Evolutionary conservation across 345 rosid genomes (phyloP), one percentile per base, ranked within the genome.

Genomic region (Eutrema heterophyllum): DNA sequence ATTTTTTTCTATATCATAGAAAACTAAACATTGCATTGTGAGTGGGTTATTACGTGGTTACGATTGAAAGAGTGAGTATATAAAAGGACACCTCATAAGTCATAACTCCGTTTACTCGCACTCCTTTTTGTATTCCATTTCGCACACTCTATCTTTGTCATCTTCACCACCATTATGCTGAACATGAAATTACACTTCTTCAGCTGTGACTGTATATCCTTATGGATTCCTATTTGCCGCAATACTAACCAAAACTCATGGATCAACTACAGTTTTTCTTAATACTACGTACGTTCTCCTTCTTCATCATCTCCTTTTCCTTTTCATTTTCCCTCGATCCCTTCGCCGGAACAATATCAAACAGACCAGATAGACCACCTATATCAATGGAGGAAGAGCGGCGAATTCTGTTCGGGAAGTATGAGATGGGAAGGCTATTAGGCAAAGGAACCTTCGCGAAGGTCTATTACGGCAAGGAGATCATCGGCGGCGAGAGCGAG

Each of bases 381-480:
- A 38, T 13, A 56, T n/a, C 18, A 54, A 89, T 91, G 98, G 98
- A 88, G 50, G 81, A 77, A 73, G 86, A 81, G 33, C 78, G 84
- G 18, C 66, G 73, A 15, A 5, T 80, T 33, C 40, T 92, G 35
- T 86, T 90, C 24, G 89, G 86, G 0, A 88, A 83, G 56, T 88
- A 93, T 64, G 91, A 90, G 84, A 79, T 87, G 81, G 97, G 93
- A 43, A 62, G 84, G 56, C 9, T 93, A 2, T 39, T 93, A n/a
- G 98, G 98, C 1, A 86, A 92, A 62, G 98, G 98, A 1, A 88
- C 93, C 43, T 90, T 90, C 78, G 97, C 97, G 0, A 93, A 93
- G 57, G 98, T 93, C 1, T 87, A 86, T 32, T 73, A 85, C 43
- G 96, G 88, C 7, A 85, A 83, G 32, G 68, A 83, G 4, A 52